phyloP scores from a whole-genome alignment of 805 yeast genomes.

The Candida verbasci region DNA sequence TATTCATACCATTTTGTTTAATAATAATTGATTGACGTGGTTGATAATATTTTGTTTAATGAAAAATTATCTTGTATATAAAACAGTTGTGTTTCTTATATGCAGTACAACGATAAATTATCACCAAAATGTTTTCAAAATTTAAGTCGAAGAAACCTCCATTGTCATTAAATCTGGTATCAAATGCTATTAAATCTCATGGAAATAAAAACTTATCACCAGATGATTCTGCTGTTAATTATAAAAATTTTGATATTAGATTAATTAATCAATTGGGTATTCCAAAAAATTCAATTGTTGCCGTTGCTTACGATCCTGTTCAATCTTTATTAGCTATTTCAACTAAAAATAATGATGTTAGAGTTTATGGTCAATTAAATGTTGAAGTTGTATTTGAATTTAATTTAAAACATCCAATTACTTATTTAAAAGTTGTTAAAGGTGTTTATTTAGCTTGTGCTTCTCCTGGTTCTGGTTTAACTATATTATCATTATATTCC shows the following conservation, averaged over 20 bases:
- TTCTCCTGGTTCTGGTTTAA: constrained; percentile 53
- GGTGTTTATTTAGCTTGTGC: constrained; percentile 78
- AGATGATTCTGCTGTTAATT: constrained; percentile 16
- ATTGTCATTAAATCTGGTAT: constrained; percentile 36
- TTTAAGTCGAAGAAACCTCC: constrained; percentile 39
- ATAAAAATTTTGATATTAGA: constrained; percentile 25
- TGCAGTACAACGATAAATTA: too few species aligned
- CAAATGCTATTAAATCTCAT: constrained; percentile 35
- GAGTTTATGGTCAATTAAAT: constrained; percentile 79
- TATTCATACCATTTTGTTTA: constrained; percentile 5
- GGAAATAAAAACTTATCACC: constrained; percentile 29
- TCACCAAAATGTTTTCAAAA: constrained; percentile 28
- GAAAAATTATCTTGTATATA: not conserved
- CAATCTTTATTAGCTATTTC: constrained; percentile 83
- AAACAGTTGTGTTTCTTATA: too few species aligned
- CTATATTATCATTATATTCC: constrained; percentile 66
- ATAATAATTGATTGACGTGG: constrained; percentile 2
- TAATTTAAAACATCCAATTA: constrained; percentile 47
- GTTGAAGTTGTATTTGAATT: constrained; percentile 66
- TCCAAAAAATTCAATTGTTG: constrained; percentile 56
- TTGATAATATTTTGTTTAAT: not conserved
- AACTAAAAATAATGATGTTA: constrained; percentile 64
- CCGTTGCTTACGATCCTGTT: constrained; percentile 79
- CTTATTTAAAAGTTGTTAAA: constrained; percentile 61
- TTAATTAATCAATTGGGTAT: constrained; percentile 32